These are phyloP conservation scores for Paramyrothecium roridum DNA, from an alignment of 2,329 filamentous ascomycete species.

Conservation along the genomic window DNA sequence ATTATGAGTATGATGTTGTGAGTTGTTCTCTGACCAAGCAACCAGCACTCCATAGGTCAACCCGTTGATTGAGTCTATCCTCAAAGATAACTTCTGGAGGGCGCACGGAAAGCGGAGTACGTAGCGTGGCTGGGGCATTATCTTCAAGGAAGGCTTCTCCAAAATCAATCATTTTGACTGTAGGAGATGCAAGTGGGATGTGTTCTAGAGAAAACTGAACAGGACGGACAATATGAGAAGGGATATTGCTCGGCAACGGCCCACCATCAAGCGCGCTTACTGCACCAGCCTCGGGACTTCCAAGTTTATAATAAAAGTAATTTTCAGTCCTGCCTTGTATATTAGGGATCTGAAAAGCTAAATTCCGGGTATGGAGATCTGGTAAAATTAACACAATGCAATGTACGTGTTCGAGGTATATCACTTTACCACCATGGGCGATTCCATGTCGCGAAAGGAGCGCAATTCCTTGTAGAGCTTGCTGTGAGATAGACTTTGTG, in stretches of 20 bases:
- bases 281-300: constrained; percentile 4
- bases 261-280: constrained; percentile 6
- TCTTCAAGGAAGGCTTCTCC: constrained; percentile 13
- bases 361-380: constrained; percentile 15
- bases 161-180: constrained; percentile 17
- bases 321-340: constrained; percentile 3
- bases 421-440: constrained; percentile 13
- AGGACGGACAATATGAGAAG: constrained; percentile 8
- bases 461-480: constrained; percentile 11
- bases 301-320: constrained; percentile 6
- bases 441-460: constrained; percentile 8
- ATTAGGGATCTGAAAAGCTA: constrained; percentile 6
- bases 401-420: background rate
- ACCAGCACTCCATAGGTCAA: constrained; percentile 15
- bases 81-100: constrained; percentile 17
- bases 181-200: background rate
- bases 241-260: constrained; percentile 1
- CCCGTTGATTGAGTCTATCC: constrained; percentile 10
- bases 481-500: constrained; percentile 6
- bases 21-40: constrained; percentile 11
- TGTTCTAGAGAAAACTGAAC: constrained; percentile 1
- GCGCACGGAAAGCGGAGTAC: constrained; percentile 12
- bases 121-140: constrained; percentile 2
- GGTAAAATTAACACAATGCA: background rate
- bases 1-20: too few species aligned